phyloP scores from a whole-genome alignment of 345 rosid species.

The Arabidopsis suecica region DNA sequence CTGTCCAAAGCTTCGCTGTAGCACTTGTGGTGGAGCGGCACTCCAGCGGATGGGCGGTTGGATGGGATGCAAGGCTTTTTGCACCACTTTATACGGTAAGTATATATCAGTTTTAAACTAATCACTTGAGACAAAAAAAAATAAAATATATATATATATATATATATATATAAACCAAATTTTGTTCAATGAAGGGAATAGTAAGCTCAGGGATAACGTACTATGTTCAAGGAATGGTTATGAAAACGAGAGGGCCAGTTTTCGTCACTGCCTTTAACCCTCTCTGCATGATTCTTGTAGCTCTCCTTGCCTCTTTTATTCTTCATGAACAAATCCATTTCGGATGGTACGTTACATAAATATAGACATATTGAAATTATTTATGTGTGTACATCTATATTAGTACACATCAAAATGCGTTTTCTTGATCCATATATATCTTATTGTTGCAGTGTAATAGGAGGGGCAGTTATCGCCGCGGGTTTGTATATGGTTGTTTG shows the following conservation, averaged over 20 bases:
- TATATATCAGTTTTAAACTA: not conserved
- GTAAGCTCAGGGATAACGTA: constrained; percentile 72
- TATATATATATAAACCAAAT: too few relatives aligned
- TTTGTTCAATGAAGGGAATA: constrained; percentile 62
- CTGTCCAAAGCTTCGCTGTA: constrained; percentile 57
- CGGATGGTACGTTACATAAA: constrained; percentile 55
- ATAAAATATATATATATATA: too few relatives aligned
- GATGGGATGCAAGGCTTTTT: constrained; percentile 72
- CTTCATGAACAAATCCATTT: constrained; percentile 67
- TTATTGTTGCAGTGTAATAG: constrained; percentile 52
- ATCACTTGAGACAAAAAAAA: not conserved
- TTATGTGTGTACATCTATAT: too few relatives aligned
- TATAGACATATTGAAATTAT: too few relatives aligned
- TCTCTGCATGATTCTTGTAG: constrained; percentile 74
- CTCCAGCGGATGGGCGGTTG: constrained; percentile 65
- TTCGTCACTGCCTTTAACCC: constrained; percentile 86
- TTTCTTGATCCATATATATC: not conserved
- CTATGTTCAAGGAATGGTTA: constrained; percentile 77
- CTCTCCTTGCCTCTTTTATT: constrained; percentile 58
- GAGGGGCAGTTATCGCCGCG: constrained; percentile 65
- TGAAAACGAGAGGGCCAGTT: constrained; percentile 75
- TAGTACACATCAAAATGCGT: not conserved
- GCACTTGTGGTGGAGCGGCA: constrained; percentile 58
- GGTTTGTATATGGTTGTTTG: constrained; percentile 68
- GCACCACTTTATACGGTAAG: constrained; percentile 69